Base-by-base conservation (phyloP, 164 flowering plant genomes). In the Pachysandra terminalis region DNA sequence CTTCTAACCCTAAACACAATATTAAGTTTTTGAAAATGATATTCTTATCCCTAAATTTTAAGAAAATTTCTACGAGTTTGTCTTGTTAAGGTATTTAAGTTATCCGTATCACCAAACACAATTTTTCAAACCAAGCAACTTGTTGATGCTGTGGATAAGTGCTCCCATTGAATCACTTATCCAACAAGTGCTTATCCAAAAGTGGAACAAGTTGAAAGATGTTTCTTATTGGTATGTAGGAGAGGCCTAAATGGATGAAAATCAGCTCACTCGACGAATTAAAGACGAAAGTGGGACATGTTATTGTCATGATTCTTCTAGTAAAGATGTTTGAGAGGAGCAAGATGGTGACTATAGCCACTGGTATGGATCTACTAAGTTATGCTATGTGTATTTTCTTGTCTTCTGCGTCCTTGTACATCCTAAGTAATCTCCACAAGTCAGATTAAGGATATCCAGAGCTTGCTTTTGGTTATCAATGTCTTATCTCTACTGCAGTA, bases 221-320 rank as follows among this genome's bases (percentile, higher is more conserved):
- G 21, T n/a, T 7, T 66, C 62, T 28, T 58, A 0, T 26, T 75
- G 62, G 32, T 23, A 68, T 78, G 71, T 73, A 91, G 94, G 95
- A 86, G 84, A 85, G 98, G 69, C 98, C 97, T 5, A 81, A 79
- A 68, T 94, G 97, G 98, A 94, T 94, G 98, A 86, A 94, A 72
- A 91, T 91, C 2, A 58, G 84, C 70, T 85, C 91, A 13, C 82
- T 88, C 0, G 93, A 86, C 32, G 93, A 88, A 66, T 71, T 88
- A 40, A 88, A 88, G 78, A 88, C 90, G 4, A 94, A 84, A 75
- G 90, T 88, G n/a, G 93, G 93, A 48, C 93, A 88, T 65, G 93
- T 88, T 12, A 87, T 87, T 19, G 92, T 87, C n/a, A 87, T 87
- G 92, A 86, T 88, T 76, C 88, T 88, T 62, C 71, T 86, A 7